Evolutionary conservation across 768 basidiomycete species (phyloP).

Genomic region (Serendipita sp.): DNA sequence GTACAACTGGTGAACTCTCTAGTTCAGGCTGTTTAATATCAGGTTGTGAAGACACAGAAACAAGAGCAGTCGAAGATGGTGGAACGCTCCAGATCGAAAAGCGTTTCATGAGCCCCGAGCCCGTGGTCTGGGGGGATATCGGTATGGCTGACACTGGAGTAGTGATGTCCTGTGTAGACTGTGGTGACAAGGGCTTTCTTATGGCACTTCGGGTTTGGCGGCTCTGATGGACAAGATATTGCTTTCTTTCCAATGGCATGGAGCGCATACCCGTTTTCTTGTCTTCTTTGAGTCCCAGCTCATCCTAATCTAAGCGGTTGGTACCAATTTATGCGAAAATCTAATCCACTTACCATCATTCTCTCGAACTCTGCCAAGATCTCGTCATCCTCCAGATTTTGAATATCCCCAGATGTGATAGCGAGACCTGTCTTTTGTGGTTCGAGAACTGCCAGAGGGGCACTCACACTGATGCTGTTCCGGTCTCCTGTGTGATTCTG

Average conservation of each 20-base stretch:
- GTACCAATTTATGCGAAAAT: constrained; percentile 5
- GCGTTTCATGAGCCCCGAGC: constrained; percentile 43
- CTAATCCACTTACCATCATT: constrained; percentile 40
- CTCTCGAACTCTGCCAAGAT: constrained; percentile 40
- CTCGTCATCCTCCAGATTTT: constrained; percentile 30
- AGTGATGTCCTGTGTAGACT: neutral
- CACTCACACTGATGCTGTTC: constrained; percentile 48
- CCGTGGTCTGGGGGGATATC: constrained; percentile 48
- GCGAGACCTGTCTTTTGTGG: constrained; percentile 24
- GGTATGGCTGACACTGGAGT: neutral
- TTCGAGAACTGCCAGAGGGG: neutral
- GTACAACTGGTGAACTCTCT: constrained; percentile 26
- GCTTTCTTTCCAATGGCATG: constrained; percentile 46
- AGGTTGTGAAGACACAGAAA: neutral
- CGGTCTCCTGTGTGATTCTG: constrained; percentile 17
- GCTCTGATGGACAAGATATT: constrained; percentile 45
- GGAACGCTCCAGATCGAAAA: constrained; percentile 47
- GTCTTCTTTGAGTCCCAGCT: constrained; percentile 55
- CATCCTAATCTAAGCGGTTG: constrained; percentile 31
- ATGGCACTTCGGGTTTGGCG: constrained; percentile 24
- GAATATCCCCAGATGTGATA: neutral
- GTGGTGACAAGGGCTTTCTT: constrained; percentile 18
- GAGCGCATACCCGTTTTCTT: constrained; percentile 45
- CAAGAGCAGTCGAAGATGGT: constrained; percentile 18
- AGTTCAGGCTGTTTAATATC: constrained; percentile 3